Conservation (phyloP, 345 rosid species). For the Aurinia saxatilis region DNA sequence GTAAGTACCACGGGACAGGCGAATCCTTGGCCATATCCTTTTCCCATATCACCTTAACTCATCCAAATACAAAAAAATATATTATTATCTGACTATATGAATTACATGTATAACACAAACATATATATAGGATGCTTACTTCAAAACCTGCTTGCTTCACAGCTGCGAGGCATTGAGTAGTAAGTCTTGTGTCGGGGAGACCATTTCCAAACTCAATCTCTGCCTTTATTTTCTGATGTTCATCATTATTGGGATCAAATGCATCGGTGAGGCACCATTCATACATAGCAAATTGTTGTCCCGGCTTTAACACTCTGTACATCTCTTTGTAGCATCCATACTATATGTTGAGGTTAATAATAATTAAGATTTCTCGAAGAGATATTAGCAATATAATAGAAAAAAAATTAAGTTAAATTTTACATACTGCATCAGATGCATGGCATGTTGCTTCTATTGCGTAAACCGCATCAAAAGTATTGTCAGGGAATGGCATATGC, state of each 20-base stretch:
- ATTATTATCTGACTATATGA: background rate
- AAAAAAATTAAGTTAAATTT: constrained; percentile 9
- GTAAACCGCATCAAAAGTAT: constrained; percentile 80
- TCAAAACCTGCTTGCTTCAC: constrained; percentile 85
- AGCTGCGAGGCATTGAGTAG: constrained; percentile 77
- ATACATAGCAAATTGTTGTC: constrained; percentile 79
- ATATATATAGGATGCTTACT: constrained; percentile 31
- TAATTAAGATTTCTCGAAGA: background rate
- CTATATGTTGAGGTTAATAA: constrained; percentile 26
- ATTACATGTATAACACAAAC: background rate
- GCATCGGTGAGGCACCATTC: constrained; percentile 99
- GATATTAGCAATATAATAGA: too few relatives aligned
- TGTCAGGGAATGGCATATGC: constrained; percentile 95
- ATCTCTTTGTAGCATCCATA: constrained; percentile 95
- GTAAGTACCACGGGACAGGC: constrained; percentile 79
- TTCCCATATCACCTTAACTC: constrained; percentile 70
- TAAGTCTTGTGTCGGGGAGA: constrained; percentile 82
- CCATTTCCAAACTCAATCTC: constrained; percentile 96
- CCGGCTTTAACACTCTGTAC: constrained; percentile 90
- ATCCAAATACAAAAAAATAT: background rate
- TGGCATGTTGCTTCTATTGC: constrained; percentile 99
- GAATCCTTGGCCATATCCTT: constrained; percentile 66
- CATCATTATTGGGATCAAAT: constrained; percentile 62
- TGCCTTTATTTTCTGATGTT: constrained; percentile 80
- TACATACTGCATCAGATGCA: constrained; percentile 95